phyloP scores from a whole-genome alignment of 768 basidiomycete species.

The Auricularia sp. region DNA sequence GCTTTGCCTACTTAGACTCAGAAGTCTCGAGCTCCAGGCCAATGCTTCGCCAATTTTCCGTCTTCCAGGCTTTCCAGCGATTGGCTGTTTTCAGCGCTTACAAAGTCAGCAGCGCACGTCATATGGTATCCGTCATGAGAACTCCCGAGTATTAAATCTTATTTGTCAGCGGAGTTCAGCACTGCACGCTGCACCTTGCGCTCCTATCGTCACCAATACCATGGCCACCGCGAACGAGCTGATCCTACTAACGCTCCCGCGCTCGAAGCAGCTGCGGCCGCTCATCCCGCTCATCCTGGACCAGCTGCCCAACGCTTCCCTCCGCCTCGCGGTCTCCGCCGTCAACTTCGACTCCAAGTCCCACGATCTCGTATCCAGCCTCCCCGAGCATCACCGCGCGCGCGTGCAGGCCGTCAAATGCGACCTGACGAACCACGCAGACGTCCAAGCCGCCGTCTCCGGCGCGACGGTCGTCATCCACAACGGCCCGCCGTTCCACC shows the following conservation, averaged over 20 bases:
- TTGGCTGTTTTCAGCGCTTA: too few species aligned
- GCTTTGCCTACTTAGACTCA: too few species aligned
- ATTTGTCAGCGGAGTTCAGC: too few species aligned
- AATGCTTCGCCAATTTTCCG: too few species aligned
- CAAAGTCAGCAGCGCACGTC: too few species aligned
- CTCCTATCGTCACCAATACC: background rate
- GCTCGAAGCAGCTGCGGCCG: background rate
- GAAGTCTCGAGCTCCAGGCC: too few species aligned
- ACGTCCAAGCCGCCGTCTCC: conserved; percentile 13
- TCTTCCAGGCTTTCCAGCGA: too few species aligned
- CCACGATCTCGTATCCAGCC: background rate
- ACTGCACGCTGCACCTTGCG: too few species aligned
- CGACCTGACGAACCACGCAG: background rate
- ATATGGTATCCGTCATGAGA: too few species aligned
- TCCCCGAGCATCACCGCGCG: background rate
- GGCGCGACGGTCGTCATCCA: conserved; percentile 21
- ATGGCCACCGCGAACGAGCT: background rate
- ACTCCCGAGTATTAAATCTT: too few species aligned
- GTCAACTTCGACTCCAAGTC: background rate
- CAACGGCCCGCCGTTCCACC: conserved; percentile 18
- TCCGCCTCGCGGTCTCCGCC: background rate
- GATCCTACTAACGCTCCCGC: background rate
- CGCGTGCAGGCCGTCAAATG: background rate
- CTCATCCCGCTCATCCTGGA: background rate
- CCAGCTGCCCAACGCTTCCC: background rate